These are phyloP conservation scores for Chaetomium sp. DNA, from an alignment of 2,329 filamentous ascomycete genomes.

Conservation along the genomic window DNA sequence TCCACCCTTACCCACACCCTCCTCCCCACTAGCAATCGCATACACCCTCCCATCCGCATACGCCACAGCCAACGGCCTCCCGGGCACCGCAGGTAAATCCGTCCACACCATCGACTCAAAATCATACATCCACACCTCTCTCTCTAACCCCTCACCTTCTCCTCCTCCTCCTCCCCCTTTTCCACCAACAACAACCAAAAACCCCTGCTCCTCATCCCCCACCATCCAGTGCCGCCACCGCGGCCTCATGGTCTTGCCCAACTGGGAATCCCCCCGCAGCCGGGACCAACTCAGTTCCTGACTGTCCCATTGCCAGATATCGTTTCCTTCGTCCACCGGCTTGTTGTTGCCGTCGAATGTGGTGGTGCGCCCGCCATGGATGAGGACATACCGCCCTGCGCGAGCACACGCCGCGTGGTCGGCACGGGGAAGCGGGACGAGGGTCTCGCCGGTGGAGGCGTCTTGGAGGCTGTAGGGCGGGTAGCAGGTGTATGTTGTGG, in stretches of 20 bases:
- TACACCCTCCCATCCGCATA: slow-evolving; percentile 42
- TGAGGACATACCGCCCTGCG: slow-evolving; percentile 26
- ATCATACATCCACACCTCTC: slow-evolving; percentile 47
- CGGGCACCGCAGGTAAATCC: slow-evolving; percentile 39
- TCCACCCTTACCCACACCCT: slow-evolving; percentile 4
- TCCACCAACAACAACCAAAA: slow-evolving; percentile 47
- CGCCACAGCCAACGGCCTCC: slow-evolving; percentile 34
- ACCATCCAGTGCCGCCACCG: slow-evolving; percentile 31
- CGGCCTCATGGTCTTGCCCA: slow-evolving; percentile 27
- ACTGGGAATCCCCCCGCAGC: slow-evolving; percentile 27
- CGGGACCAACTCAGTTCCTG: slow-evolving; percentile 31
- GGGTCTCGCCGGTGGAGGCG: slow-evolving; percentile 23
- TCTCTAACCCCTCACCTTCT: slow-evolving; percentile 21
- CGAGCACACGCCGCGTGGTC: slow-evolving; percentile 33
- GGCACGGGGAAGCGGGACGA: slow-evolving; percentile 29
- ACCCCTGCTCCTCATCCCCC: slow-evolving; percentile 39
- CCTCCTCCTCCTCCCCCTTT: not conserved
- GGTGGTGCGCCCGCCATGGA: slow-evolving; percentile 33
- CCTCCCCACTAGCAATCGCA: slow-evolving; percentile 29
- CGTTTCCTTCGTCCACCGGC: slow-evolving; percentile 30
- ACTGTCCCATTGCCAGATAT: slow-evolving; percentile 35
- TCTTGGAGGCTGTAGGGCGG: slow-evolving; percentile 27
- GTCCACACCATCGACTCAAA: slow-evolving; percentile 43
- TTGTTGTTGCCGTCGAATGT: slow-evolving; percentile 24
- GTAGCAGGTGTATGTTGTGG: slow-evolving; percentile 29